Percentiles rank a stretch among this genome's conserved stretches.
Evolutionary conservation across 495 filamentous ascomycete genomes (phyloP).

Genomic region (Tuber calosporum): DNA sequence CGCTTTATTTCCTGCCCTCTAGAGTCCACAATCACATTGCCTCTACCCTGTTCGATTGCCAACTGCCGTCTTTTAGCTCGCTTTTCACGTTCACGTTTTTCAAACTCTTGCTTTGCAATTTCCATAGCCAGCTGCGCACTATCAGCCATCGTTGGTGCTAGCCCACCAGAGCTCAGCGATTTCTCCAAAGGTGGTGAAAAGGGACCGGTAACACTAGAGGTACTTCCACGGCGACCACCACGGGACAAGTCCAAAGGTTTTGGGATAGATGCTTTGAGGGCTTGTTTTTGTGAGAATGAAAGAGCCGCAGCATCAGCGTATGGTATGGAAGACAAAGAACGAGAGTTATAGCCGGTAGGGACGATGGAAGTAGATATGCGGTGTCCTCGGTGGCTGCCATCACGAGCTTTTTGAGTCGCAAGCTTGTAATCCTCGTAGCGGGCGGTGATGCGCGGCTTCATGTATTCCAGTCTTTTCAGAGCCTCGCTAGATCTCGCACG

Average conservation of each 20-base stretch:
- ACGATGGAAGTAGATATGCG: background rate
- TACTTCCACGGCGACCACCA: conserved; percentile 18
- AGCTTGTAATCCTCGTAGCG: conserved; percentile 50
- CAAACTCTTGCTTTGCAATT: conserved; percentile 39
- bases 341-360: background rate
- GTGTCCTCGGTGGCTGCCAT: conserved; percentile 13
- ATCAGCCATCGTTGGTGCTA: background rate
- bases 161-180: conserved; percentile 12
- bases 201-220: conserved; percentile 15
- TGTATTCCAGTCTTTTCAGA: conserved; percentile 56
- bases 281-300: conserved; percentile 16
- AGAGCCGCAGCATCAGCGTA: conserved; percentile 15
- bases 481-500: conserved; percentile 52
- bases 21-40: conserved; percentile 27
- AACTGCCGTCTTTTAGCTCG: conserved; percentile 18
- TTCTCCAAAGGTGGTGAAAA: conserved; percentile 33
- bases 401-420: conserved; percentile 8
- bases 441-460: conserved; percentile 62
- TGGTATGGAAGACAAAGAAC: background rate
- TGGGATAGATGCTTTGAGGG: conserved; percentile 11
- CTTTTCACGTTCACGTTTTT: conserved; percentile 34
- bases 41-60: conserved; percentile 25
- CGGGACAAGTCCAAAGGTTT: conserved; percentile 26
- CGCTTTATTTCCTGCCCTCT: conserved; percentile 34
- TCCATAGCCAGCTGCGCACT: conserved; percentile 30